Conservation (phyloP, 2,329 filamentous ascomycete species). For the Leptographium procerum region DNA sequence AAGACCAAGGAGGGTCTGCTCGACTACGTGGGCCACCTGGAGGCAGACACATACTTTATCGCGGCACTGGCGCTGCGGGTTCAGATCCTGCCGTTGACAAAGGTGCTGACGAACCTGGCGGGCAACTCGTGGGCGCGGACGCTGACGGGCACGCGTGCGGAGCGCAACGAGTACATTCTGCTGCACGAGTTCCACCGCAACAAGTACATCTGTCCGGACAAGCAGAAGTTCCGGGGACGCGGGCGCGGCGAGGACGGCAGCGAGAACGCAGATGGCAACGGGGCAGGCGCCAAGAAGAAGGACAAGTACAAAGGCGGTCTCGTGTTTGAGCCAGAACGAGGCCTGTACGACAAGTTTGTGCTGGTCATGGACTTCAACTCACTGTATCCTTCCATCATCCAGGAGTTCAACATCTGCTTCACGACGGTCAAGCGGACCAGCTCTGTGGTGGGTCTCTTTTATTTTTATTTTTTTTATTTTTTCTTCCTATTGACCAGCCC, state of each 20-base stretch:
- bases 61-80: constrained; percentile 79
- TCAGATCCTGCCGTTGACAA: constrained; percentile 87
- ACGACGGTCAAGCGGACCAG: constrained; percentile 74
- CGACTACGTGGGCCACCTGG: constrained; percentile 88
- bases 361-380: constrained; percentile 99
- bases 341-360: constrained; percentile 95
- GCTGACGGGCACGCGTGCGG: constrained; percentile 85
- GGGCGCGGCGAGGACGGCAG: constrained; percentile 63
- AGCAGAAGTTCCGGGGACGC: constrained; percentile 69
- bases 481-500: no score
- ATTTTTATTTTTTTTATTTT: background rate
- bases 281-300: constrained; percentile 64
- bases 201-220: constrained; percentile 97
- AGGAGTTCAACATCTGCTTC: constrained; percentile 99
- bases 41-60: constrained; percentile 92
- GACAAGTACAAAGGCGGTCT: constrained; percentile 99
- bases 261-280: constrained; percentile 35
- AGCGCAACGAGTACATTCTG: constrained; percentile 98
- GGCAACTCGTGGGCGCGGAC: constrained; percentile 98
- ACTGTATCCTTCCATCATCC: constrained; percentile 95
- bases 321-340: constrained; percentile 95
- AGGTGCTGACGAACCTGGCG: constrained; percentile 89
- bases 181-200: constrained; percentile 93
- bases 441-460: background rate
- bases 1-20: constrained; percentile 73